Percentiles rank a stretch among this genome's conserved stretches.
Evolutionary conservation across 352 stramenopile genomes (phyloP).

Genomic region (Globisporangium orthogonon): DNA sequence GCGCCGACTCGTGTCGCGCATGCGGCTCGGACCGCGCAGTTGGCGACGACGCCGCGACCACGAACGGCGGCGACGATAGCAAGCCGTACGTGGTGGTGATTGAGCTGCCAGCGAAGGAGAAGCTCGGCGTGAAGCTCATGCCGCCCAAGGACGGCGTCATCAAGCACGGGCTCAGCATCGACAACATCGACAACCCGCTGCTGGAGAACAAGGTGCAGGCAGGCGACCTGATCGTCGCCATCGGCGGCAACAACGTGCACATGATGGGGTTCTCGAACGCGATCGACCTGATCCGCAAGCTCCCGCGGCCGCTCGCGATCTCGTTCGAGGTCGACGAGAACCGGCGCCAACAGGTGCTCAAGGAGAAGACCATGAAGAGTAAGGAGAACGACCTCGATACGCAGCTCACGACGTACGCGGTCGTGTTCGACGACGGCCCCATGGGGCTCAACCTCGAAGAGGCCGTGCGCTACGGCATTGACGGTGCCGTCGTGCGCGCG

Average conservation of each 20-base stretch:
- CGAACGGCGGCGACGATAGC: background rate
- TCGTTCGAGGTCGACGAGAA: conserved; percentile 75
- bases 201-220: conserved; percentile 79
- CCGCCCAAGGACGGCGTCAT: conserved; percentile 79
- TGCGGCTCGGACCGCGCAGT: conserved; percentile 37
- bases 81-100: conserved; percentile 63
- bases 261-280: conserved; percentile 77
- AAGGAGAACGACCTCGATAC: conserved; percentile 64
- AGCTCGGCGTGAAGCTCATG: conserved; percentile 84
- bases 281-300: conserved; percentile 81
- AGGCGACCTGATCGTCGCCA: conserved; percentile 80
- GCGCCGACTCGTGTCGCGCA: conserved; percentile 46
- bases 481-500: conserved; percentile 72
- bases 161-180: conserved; percentile 72
- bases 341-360: conserved; percentile 46
- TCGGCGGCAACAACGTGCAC: conserved; percentile 69
- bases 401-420: conserved; percentile 74
- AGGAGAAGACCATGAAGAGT: conserved; percentile 45
- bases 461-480: conserved; percentile 74
- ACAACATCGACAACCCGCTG: conserved; percentile 85
- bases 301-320: conserved; percentile 72
- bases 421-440: conserved; percentile 79
- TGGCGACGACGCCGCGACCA: background rate
- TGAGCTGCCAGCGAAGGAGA: conserved; percentile 78
- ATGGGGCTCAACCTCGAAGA: conserved; percentile 86